Percentiles rank a stretch among this genome's conserved stretches.
phyloP scores from a whole-genome alignment of 176 grass and related monocot species.

The Chloris gayana region DNA sequence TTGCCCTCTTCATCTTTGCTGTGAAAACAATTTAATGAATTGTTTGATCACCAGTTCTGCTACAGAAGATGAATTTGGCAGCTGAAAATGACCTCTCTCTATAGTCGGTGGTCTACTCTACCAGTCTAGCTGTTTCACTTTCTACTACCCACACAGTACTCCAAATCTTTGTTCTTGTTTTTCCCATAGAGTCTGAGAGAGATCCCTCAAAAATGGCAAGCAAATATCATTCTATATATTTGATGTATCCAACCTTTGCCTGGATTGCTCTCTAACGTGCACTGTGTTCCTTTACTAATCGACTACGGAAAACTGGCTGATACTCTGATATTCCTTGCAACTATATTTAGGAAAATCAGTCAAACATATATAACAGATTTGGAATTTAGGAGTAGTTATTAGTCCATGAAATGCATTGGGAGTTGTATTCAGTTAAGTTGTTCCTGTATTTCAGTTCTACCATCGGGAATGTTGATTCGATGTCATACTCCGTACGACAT shows the following conservation, averaged over 20 bases:
- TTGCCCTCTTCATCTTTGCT: neutral
- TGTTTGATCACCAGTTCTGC: slow-evolving; percentile 27
- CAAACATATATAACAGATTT: too few species aligned
- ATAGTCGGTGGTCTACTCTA: slow-evolving; percentile 10
- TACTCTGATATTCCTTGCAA: too few species aligned
- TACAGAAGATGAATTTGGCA: slow-evolving; percentile 28
- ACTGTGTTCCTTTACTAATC: too few species aligned
- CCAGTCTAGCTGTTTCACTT: neutral
- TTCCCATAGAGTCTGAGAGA: neutral
- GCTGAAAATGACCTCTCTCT: slow-evolving; percentile 34
- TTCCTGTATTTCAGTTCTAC: neutral
- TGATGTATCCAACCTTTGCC: too few species aligned
- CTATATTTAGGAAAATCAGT: too few species aligned
- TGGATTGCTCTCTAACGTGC: too few species aligned
- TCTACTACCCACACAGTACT: slow-evolving; percentile 25
- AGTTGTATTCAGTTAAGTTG: neutral
- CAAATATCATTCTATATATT: too few species aligned
- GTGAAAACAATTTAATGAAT: slow-evolving; percentile 8
- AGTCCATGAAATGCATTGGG: too few species aligned
- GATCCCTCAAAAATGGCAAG: neutral
- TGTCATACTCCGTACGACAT: too few species aligned
- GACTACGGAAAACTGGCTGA: too few species aligned
- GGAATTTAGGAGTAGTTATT: too few species aligned
- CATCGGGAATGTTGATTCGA: too few species aligned
- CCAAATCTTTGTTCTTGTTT: slow-evolving; percentile 30